Base-by-base conservation (phyloP, 805 yeast genomes). In the Candida sakaeoensis region DNA sequence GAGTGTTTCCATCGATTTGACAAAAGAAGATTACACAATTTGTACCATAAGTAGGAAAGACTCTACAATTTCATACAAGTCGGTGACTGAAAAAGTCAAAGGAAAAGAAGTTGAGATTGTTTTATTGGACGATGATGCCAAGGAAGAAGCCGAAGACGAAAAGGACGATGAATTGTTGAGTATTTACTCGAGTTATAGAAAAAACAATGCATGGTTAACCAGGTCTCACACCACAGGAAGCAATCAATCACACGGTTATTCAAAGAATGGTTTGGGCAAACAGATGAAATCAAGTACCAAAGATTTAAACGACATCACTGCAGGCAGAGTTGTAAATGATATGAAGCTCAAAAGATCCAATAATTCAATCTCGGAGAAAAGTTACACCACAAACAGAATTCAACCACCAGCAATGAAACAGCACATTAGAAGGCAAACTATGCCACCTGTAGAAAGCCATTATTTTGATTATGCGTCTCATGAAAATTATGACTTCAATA, bases 41-140 rank as follows among this genome's bases (percentile, higher is more conserved):
- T 63, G 64, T 46, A 53, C 60, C 49, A 50, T 69, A 5, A 58
- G 60, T 43, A 50, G 74, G 32, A 50, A 55, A 10, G 55, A 64
- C 40, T 61, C 72, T 4, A 52, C 58, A 0, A 53, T 48, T 5
- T 65, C 73, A 1, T 69, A 68, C 45, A 57, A 46, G 42, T 68
- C 73, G 1, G 63, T 64, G 2, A 68, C 65, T 2, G 73, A 69
- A 36, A 60, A 52, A 37, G 54, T 58, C 4, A 58, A 50, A 17
- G 74, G 74, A 3, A 61, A 57, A 41, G 58, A 60, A 10, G 64
- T 68, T 0, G 74, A 69, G 40, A 72, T 69, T 5, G 73, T 69
- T 2, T 47, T 68, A 29, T 72, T 69, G 4, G 73, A 68, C 8
- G 68, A 61, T 18, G 68, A 63, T 5, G 65, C 57, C 8, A 17